Evolutionary conservation across 495 filamentous ascomycete genomes (phyloP).

Genomic region (Diplogelasinospora grovesii): DNA sequence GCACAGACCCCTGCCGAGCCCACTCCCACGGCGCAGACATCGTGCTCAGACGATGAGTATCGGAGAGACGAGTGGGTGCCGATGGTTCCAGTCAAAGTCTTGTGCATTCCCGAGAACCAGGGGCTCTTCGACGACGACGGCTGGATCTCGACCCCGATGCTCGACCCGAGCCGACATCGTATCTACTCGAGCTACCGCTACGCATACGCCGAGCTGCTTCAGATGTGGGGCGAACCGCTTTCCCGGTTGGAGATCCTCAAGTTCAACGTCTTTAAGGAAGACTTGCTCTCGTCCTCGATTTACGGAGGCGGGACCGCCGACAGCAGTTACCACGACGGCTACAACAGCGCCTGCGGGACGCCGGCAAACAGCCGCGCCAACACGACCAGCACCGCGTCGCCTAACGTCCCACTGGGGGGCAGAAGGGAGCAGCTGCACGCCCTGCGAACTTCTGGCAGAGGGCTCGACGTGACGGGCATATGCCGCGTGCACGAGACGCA

Average conservation of each 20-base stretch:
- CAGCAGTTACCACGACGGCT: slow-evolving; percentile 26
- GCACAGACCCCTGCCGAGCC: slow-evolving; percentile 35
- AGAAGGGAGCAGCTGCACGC: slow-evolving; percentile 38
- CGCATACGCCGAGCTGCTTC: slow-evolving; percentile 75
- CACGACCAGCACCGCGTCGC: slow-evolving; percentile 29
- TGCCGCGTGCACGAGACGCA: slow-evolving; percentile 52
- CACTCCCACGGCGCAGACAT: slow-evolving; percentile 34
- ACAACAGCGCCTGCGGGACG: too few species aligned
- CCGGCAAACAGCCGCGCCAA: slow-evolving; percentile 17
- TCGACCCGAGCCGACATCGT: slow-evolving; percentile 55
- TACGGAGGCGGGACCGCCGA: slow-evolving; percentile 18
- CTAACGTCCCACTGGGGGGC: slow-evolving; percentile 36
- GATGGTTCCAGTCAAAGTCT: slow-evolving; percentile 46
- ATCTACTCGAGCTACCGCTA: slow-evolving; percentile 67
- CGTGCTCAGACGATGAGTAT: slow-evolving; percentile 40
- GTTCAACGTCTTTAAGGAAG: slow-evolving; percentile 58
- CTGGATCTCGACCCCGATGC: slow-evolving; percentile 57
- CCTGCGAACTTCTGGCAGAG: slow-evolving; percentile 35
- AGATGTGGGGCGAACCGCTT: slow-evolving; percentile 72
- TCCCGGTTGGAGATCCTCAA: slow-evolving; percentile 77
- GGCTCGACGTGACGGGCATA: slow-evolving; percentile 53
- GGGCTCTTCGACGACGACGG: slow-evolving; percentile 71
- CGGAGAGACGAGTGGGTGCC: slow-evolving; percentile 34
- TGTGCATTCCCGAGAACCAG: slow-evolving; percentile 66
- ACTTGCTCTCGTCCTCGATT: slow-evolving; percentile 21